Evolutionary conservation across 2,329 filamentous ascomycete genomes (phyloP), one percentile per base, ranked within the genome.

Genomic region (Lasiodiplodia theobromae): DNA sequence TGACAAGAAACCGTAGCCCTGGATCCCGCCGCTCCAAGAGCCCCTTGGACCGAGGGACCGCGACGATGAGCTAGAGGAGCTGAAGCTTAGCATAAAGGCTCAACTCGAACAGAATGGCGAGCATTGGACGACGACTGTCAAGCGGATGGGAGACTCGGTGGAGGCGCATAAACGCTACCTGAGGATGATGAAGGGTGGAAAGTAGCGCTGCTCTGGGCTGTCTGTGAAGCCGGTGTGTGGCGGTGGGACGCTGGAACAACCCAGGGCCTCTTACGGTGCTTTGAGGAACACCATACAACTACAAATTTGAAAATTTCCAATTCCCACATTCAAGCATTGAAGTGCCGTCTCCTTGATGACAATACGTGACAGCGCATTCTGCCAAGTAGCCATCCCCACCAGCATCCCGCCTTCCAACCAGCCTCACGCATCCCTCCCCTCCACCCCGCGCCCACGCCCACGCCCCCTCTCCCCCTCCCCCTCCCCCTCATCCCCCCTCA

Each of bases 251-350:
- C 2, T 4, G 10, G 7, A 3, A 47, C 8, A 7, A n/a, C 44
- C 2, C 2, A 21, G 3, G 2, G 12, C 8, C n/a, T 16, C 44
- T 3, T 0, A 47, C 10, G 4, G 44, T 4, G n/a, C 18, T 0
- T 11, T 6, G 8, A 2, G 8, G 11, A 21, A 3, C 3, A 10
- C 18, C 5, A 1, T 4, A 3, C 0, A n/a, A 11, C 3, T 8
- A 47, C 44, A n/a, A n/a, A n/a, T n/a, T n/a, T n/a, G n/a, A n/a
- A n/a, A n/a, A n/a, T n/a, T n/a, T n/a, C n/a, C n/a, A n/a, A n/a
- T n/a, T n/a, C n/a, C 31, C 8, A 34, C 8, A 34, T 34, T 34
- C 1, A 10, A 34, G 31, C 2, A 34, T 34, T 8, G 40, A 44
- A 44, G 16, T 0, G 16, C 14, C 8, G 5, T 3, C 2, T 1